These are phyloP conservation scores for Cryphonectria carpinicola DNA, from an alignment of 2,329 filamentous ascomycete genomes.

Conservation along the genomic window DNA sequence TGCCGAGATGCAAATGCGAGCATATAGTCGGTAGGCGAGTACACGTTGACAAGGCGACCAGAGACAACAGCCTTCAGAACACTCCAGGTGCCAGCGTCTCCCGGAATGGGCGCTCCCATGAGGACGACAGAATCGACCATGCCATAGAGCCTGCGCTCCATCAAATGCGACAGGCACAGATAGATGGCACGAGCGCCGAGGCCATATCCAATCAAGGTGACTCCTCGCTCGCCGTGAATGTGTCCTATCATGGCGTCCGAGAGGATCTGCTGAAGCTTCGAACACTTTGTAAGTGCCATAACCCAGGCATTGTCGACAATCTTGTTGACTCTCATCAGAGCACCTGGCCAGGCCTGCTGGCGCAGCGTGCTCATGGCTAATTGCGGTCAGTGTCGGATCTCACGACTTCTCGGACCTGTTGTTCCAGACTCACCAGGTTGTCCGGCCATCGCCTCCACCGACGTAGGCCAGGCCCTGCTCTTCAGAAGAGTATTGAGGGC, in stretches of 20 bases:
- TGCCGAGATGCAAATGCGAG: slow-evolving; percentile 85
- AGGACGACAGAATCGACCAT: slow-evolving; percentile 84
- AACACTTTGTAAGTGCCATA: slow-evolving; percentile 73
- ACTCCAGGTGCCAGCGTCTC: slow-evolving; percentile 73
- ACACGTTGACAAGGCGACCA: slow-evolving; percentile 88
- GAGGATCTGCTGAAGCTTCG: slow-evolving; percentile 72
- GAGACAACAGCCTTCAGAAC: slow-evolving; percentile 77
- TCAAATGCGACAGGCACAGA: slow-evolving; percentile 77
- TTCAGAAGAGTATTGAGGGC: slow-evolving; percentile 78
- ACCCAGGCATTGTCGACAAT: slow-evolving; percentile 83
- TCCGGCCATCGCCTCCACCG: slow-evolving; percentile 55
- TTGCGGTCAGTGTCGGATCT: slow-evolving; percentile 1
- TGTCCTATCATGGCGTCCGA: slow-evolving; percentile 83
- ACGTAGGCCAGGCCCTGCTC: slow-evolving; percentile 78
- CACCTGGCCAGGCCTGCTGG: slow-evolving; percentile 65
- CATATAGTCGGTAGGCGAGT: slow-evolving; percentile 83
- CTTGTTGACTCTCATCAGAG: slow-evolving; percentile 69
- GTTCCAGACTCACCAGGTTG: slow-evolving; percentile 48
- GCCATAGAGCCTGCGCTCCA: slow-evolving; percentile 81
- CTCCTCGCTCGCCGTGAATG: slow-evolving; percentile 78
- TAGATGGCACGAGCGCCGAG: slow-evolving; percentile 84
- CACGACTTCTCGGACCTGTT: not conserved
- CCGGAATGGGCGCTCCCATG: slow-evolving; percentile 80
- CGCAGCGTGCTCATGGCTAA: slow-evolving; percentile 46
- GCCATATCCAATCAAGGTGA: slow-evolving; percentile 82